Evolutionary conservation across 2,329 filamentous ascomycete species (phyloP), one percentile per base, ranked within the genome.

Genomic region (Hypoxylon sp.): DNA sequence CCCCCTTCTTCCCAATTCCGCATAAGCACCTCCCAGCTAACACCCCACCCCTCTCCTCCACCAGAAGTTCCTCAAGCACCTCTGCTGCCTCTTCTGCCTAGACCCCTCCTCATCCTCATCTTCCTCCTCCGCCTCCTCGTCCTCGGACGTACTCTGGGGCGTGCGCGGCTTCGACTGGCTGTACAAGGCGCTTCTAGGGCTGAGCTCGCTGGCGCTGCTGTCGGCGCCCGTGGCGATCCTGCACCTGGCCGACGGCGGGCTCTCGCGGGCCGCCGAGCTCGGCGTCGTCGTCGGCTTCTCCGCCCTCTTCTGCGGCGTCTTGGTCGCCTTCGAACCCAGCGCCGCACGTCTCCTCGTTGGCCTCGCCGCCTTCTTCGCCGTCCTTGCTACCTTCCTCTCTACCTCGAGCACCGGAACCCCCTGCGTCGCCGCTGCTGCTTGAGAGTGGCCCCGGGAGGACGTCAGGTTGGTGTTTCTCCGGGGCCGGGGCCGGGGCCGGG

Each of bases 361-460:
- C 8, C 13, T 63, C 8, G 20, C 53, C 4, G 64, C 66, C 9
- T 67, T 59, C 41, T 55, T 59, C 20, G 64, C 64, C 1, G 58
- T 67, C 15, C 59, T 64, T 8, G 55, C 48, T 3, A 31, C 52
- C 6, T 59, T 62, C 27, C 42, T 64, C 10, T n/a, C n/a, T n/a
- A n/a, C n/a, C n/a, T 49, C 62, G 31, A 62, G 60, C 24, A 15
- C 60, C 26, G 8, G 62, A 8, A 24, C 26, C 13, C 27, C 23
- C 21, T 50, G 26, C 37, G 47, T 3, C 10, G 23, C 21, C 21
- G 26, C 15, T 7, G 48, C 8, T 26, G 20, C 46, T 17, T 23
- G 20, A 18, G n/a, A n/a, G n/a, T n/a, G n/a, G n/a, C n/a, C n/a
- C n/a, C n/a, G n/a, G n/a, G n/a, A n/a, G n/a, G n/a, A n/a, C n/a